A percentile compares a stretch with the other conserved stretches of the same genome.
These are phyloP conservation scores for Penicillium manginii DNA, from an alignment of 495 filamentous ascomycete species.

Conservation along the genomic window DNA sequence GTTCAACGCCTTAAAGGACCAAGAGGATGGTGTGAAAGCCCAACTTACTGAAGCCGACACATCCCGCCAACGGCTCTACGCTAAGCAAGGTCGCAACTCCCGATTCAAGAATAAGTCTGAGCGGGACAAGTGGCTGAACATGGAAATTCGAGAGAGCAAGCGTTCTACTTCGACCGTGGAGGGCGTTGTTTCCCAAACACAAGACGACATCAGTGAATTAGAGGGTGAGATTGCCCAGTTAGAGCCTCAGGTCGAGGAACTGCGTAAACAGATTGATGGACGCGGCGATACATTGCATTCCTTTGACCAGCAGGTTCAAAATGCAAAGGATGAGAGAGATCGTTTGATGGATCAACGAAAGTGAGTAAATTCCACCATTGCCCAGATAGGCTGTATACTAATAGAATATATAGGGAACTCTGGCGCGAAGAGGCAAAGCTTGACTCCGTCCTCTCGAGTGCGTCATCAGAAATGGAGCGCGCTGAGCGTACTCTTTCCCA, in stretches of 20 bases:
- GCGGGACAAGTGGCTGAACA: slow-evolving; percentile 80
- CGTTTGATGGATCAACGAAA: slow-evolving; percentile 86
- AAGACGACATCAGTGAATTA: slow-evolving; percentile 80
- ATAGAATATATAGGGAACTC: slow-evolving; percentile 56
- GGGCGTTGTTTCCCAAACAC: slow-evolving; percentile 76
- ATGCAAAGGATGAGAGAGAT: slow-evolving; percentile 80
- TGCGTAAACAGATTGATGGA: slow-evolving; percentile 76
- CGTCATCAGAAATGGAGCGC: slow-evolving; percentile 70
- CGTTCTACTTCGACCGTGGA: slow-evolving; percentile 75
- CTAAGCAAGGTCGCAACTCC: slow-evolving; percentile 90
- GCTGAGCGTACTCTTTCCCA: slow-evolving; percentile 77
- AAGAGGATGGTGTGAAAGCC: slow-evolving; percentile 70
- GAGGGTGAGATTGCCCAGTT: slow-evolving; percentile 70
- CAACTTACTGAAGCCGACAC: slow-evolving; percentile 77
- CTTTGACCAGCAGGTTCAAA: slow-evolving; percentile 71
- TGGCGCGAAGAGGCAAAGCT: slow-evolving; percentile 91
- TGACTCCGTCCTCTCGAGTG: slow-evolving; percentile 73
- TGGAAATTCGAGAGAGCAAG: slow-evolving; percentile 81
- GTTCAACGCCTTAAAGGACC: slow-evolving; percentile 70
- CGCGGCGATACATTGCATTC: slow-evolving; percentile 72
- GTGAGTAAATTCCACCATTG: slow-evolving; percentile 31
- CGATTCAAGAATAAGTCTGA: slow-evolving; percentile 87
- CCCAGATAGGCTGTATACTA: slow-evolving; percentile 10
- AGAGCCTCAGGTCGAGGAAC: slow-evolving; percentile 70
- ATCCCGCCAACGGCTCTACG: slow-evolving; percentile 77